Percentiles rank a stretch among this genome's conserved stretches.
Evolutionary conservation across 2,329 filamentous ascomycete genomes (phyloP).

Genomic region (Fonsecaea nubica): DNA sequence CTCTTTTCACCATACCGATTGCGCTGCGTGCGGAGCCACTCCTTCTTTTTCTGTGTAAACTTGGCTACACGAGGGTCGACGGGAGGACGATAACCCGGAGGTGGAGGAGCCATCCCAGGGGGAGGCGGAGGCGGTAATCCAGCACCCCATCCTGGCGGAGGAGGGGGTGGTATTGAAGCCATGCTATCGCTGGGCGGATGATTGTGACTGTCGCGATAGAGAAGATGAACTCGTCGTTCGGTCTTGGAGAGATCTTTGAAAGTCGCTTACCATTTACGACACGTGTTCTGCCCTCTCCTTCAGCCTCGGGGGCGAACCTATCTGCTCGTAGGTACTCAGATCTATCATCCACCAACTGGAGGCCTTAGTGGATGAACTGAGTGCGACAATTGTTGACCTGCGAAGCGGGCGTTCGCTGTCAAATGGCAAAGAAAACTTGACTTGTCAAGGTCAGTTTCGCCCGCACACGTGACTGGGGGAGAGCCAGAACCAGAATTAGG

Average conservation of each 20-base stretch:
- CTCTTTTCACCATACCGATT: conserved; percentile 97
- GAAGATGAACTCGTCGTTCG: conserved; percentile 35
- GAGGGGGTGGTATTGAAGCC: conserved; percentile 68
- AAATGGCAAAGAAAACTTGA: neutral
- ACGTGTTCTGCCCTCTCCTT: conserved; percentile 22
- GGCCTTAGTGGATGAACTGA: neutral
- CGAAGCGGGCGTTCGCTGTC: neutral
- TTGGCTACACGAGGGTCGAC: conserved; percentile 86
- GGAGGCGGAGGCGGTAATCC: conserved; percentile 57
- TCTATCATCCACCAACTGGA: neutral
- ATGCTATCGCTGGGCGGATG: conserved; percentile 49
- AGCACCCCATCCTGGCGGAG: conserved; percentile 70
- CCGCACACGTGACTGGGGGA: conserved; percentile 12
- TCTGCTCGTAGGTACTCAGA: conserved; percentile 11
- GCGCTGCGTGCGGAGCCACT: conserved; percentile 91
- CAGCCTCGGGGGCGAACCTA: conserved; percentile 20
- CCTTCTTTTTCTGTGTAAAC: conserved; percentile 97
- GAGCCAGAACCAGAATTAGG: neutral
- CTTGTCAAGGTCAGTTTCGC: neutral
- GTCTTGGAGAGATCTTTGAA: conserved; percentile 22
- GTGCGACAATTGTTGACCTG: neutral
- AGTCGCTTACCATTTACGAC: conserved; percentile 39
- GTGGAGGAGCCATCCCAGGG: conserved; percentile 70
- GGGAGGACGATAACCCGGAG: conserved; percentile 81
- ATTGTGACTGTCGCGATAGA: conserved; percentile 32